These are phyloP conservation scores for Pleurotus tuber-regium DNA, from an alignment of 768 basidiomycete species.

Conservation along the genomic window DNA sequence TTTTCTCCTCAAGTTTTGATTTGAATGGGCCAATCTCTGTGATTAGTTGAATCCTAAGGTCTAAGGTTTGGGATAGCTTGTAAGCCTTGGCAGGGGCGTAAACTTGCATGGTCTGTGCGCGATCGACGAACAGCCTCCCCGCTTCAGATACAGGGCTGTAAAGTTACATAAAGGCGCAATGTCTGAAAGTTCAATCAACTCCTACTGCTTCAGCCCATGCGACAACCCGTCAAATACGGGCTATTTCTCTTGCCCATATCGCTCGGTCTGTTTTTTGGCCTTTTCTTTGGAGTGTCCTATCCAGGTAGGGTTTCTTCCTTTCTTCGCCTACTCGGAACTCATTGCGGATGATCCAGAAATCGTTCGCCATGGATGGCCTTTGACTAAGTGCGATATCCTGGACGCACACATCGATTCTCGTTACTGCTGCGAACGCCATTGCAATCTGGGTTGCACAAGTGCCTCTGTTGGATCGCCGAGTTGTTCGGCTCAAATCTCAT, in stretches of 20 bases:
- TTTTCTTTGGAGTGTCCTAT: conserved; percentile 17
- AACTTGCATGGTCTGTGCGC: no score
- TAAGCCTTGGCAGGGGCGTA: no score
- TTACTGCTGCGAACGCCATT: conserved; percentile 17
- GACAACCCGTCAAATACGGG: neutral
- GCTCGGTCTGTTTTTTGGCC: conserved; percentile 17
- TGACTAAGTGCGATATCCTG: conserved; percentile 17
- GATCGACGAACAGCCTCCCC: no score
- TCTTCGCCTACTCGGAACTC: neutral
- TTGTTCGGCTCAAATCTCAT: conserved; percentile 13
- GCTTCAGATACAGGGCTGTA: no score
- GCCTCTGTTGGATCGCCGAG: conserved; percentile 11
- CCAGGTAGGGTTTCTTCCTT: conserved; percentile 9
- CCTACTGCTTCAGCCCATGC: no score
- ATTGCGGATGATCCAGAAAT: conserved; percentile 12
- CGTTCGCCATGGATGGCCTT: conserved; percentile 18
- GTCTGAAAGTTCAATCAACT: no score
- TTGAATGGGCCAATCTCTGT: no score
- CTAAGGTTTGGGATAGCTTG: no score
- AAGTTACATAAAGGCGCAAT: no score
- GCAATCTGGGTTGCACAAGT: conserved; percentile 4
- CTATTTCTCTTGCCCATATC: conserved; percentile 8
- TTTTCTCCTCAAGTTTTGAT: no score
- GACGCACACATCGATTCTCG: conserved; percentile 11
- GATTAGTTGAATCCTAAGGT: no score